Evolutionary conservation across 2,329 filamentous ascomycete genomes (phyloP), one percentile per base, ranked within the genome.

Genomic region (Lasiodiplodia theobromae): DNA sequence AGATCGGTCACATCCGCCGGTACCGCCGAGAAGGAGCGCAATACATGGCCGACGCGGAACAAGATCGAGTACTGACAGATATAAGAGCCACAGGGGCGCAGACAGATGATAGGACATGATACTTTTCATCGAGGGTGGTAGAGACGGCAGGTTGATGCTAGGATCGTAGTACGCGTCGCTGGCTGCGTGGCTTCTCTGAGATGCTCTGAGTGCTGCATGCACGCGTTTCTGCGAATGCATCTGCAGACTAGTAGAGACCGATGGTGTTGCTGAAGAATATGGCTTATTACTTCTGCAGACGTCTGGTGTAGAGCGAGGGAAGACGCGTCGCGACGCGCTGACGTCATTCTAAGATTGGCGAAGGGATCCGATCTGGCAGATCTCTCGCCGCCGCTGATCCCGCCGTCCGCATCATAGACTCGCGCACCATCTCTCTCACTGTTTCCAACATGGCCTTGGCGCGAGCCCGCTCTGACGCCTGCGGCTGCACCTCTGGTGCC

Each of bases 321-420:
- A 34, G 47, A 64, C 60, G 60, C 60, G 60, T 64, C 47, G 25
- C 47, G 47, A 64, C 60, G 60, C 60, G 40, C n/a, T 64, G 60
- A 64, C 60, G 60, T 64, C 60, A 64, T 64, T 37, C n/a, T 28
- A 12, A 64, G 60, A 64, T 64, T 38, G 60, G 60, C 60, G 60
- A 64, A 47, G 58, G 58, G 3, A 16, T 14, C 44, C 58, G 58
- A 64, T 64, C 44, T n/a, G 44, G 16, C 16, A 63, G 58, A 63
- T 63, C 58, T 63, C 10, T 63, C 28, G 58, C 58, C 44, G 58
- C 38, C 40, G 57, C 57, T 31, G 57, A 62, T 62, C 58, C 44
- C 25, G 58, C 60, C 44, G 37, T 64, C 44, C 21, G 60, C 60
- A 64, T 64, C 60, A 64, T 64, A 64, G 60, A 64, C 47, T 64